A percentile compares a stretch with the other conserved stretches of the same genome.
These are phyloP conservation scores for Crucihimalaya himalaica DNA, from an alignment of 345 rosid species.

Conservation along the genomic window DNA sequence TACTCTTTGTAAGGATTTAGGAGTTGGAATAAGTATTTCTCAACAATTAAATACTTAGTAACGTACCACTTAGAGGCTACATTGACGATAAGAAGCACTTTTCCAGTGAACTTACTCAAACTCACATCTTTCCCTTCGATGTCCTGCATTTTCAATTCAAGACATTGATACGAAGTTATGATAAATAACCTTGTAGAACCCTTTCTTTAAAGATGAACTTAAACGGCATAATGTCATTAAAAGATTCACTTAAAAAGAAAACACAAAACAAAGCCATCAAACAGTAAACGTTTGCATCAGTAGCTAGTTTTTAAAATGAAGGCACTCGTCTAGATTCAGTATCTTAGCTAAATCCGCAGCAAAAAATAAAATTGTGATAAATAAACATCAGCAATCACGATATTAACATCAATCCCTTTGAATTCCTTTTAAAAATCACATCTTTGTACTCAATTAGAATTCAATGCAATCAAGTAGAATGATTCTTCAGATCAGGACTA, in stretches of 20 bases:
- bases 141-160: constrained; percentile 51
- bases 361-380: not conserved
- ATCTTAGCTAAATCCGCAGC: not conserved
- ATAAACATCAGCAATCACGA: not conserved
- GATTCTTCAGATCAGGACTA: not conserved
- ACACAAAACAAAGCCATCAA: not conserved
- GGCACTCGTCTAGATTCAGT: not conserved
- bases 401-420: not conserved
- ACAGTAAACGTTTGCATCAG: not conserved
- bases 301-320: not conserved
- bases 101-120: constrained; percentile 63
- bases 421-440: not conserved
- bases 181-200: constrained; percentile 5
- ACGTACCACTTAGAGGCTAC: constrained; percentile 95
- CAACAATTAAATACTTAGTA: not conserved
- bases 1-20: not conserved
- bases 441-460: constrained; percentile 1
- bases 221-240: not conserved
- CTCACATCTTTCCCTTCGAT: constrained; percentile 70
- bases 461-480: not conserved
- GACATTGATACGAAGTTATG: not conserved
- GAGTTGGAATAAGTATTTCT: not conserved
- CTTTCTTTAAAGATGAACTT: not conserved
- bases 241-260: not conserved
- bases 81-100: constrained; percentile 86